Base-by-base conservation (phyloP, 129 eudicot species). In the Deinandra increscens region DNA sequence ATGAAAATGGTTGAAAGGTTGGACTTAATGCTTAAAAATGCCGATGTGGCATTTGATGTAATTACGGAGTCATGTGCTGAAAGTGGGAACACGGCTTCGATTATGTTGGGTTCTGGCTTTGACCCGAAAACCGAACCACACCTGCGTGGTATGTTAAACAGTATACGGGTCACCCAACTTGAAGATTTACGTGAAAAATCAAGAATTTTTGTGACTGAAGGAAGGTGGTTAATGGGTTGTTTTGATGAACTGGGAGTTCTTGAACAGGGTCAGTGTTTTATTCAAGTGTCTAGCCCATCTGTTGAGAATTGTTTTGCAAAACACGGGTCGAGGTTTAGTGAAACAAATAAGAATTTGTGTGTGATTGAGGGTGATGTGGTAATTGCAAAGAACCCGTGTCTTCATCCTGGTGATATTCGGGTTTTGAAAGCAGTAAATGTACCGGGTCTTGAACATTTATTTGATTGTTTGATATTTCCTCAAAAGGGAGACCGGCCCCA, bases 401-500 rank as follows among this genome's bases (percentile, higher is more conserved):
- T 60, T 3, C 66, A 60, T 34, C 66, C 66, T 7, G 66, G 66
- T 34, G 66, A 60, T 17, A 26, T 60, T 43, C 37, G 51, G 37
- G 69, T 64, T 12, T 64, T 33, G 18, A 64, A 64, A 42, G 69
- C 45, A 0, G 44, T 64, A 11, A 41, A 64, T 10, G 69, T 22
- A 38, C 54, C 70, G 0, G 70, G 55, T 13, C 70, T 64, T 1
- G 70, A 64, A 14, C 54, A 64, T 43, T 12, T 64, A 10, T 42
- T 42, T 22, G 70, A 64, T 64, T 64, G 54, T 42, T 64, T 64
- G 39, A 42, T 43, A 22, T 64, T 43, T 43, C 70, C 70, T 42
- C 54, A 64, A 13, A 64, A 64, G 53, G 70, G 70, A 64, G 55
- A 64, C 22, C 54, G 70, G 4, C 70, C 70, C 4, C 70, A 64